Conservation (phyloP, 2,329 filamentous ascomycete genomes). For the Neofusicoccum laricinum region DNA sequence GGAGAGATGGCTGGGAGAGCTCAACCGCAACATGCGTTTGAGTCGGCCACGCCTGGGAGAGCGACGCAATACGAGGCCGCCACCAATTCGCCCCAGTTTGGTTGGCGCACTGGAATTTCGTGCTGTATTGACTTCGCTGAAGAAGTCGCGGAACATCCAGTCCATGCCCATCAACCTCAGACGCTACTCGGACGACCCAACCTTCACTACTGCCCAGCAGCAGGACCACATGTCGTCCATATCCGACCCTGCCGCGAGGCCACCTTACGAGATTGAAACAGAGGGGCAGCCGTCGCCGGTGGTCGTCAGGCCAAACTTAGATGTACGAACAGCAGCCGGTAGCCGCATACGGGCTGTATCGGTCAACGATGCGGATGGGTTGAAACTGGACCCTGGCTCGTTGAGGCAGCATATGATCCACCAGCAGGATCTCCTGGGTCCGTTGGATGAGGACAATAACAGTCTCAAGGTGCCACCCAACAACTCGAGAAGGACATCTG, state of each 20-base stretch:
- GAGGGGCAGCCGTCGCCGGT: slow-evolving; percentile 21
- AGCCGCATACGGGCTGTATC: slow-evolving; percentile 54
- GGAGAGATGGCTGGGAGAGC: slow-evolving; percentile 68
- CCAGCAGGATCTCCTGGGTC: slow-evolving; percentile 31
- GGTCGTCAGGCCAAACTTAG: slow-evolving; percentile 24
- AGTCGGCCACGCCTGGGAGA: slow-evolving; percentile 61
- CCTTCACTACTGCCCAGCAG: slow-evolving; percentile 44
- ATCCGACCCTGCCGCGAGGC: slow-evolving; percentile 46
- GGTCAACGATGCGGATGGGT: slow-evolving; percentile 53
- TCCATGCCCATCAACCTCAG: slow-evolving; percentile 66
- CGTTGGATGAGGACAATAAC: slow-evolving; percentile 29
- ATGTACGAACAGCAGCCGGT: slow-evolving; percentile 28
- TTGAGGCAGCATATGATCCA: background rate
- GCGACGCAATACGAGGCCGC: slow-evolving; percentile 69
- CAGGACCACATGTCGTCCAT: slow-evolving; percentile 46
- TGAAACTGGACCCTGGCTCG: slow-evolving; percentile 43
- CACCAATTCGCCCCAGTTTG: slow-evolving; percentile 83
- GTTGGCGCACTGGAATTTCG: slow-evolving; percentile 92
- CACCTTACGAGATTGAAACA: slow-evolving; percentile 32
- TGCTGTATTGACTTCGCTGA: slow-evolving; percentile 81
- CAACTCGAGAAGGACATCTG: slow-evolving; percentile 5
- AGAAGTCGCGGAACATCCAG: slow-evolving; percentile 74
- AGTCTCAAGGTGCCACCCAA: slow-evolving; percentile 5
- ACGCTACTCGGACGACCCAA: slow-evolving; percentile 65
- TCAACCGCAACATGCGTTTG: slow-evolving; percentile 91